A percentile compares a stretch with the other conserved stretches of the same genome.
phyloP scores from a whole-genome alignment of 495 filamentous ascomycete genomes.

The Thozetella sp. region DNA sequence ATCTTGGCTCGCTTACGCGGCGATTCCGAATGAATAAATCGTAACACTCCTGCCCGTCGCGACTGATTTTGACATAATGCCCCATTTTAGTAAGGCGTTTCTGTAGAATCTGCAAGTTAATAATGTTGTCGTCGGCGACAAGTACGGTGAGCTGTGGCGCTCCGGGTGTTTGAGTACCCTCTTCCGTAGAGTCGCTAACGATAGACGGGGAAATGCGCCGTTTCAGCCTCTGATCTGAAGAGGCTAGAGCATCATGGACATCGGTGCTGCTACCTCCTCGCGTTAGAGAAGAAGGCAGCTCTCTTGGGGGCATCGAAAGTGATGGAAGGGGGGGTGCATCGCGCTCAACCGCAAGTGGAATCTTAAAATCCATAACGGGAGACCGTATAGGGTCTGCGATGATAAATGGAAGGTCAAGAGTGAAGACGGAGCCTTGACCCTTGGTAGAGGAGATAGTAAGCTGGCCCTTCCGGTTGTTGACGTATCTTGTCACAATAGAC shows the following conservation, averaged over 20 bases:
- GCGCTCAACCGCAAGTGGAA: constrained; percentile 14
- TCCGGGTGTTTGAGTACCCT: constrained; percentile 4
- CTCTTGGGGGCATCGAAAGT: constrained; percentile 17
- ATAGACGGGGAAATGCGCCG: too few relatives aligned
- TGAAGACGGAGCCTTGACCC: constrained; percentile 18
- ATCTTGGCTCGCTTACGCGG: too few relatives aligned
- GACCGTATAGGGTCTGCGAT: constrained; percentile 16
- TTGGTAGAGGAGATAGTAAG: constrained; percentile 17
- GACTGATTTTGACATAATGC: constrained; percentile 66
- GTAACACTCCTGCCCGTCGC: constrained; percentile 80
- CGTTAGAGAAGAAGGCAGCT: not conserved
- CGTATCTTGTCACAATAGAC: constrained; percentile 17
- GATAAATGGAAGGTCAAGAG: constrained; percentile 25
- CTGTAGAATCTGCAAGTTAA: constrained; percentile 78
- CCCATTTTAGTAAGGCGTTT: constrained; percentile 75
- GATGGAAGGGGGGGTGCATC: constrained; percentile 19
- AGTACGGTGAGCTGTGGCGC: constrained; percentile 59
- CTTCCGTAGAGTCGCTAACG: not conserved
- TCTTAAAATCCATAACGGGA: too few relatives aligned
- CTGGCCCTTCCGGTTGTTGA: constrained; percentile 21
- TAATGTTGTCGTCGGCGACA: constrained; percentile 82
- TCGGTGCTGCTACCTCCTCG: constrained; percentile 7
- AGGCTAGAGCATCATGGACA: not conserved
- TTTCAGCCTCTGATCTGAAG: not conserved
- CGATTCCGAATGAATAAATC: too few relatives aligned